phyloP scores from a whole-genome alignment of 164 flowering plant species.

The Houttuynia cordata region DNA sequence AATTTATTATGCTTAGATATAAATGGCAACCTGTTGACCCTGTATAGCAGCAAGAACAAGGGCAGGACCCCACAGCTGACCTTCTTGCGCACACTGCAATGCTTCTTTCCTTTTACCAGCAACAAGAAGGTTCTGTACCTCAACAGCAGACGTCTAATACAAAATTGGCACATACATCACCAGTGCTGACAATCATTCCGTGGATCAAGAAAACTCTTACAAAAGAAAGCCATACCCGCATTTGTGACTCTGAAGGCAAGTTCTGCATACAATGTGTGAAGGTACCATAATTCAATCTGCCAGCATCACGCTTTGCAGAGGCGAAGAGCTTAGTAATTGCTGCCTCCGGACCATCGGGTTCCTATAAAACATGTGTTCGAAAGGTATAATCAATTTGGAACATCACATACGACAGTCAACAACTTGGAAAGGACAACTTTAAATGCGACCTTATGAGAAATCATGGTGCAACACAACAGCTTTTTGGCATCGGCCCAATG shows the following conservation, averaged over 20 bases:
- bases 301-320: constrained; percentile 44
- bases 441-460: background rate
- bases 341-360: constrained; percentile 63
- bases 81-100: constrained; percentile 78
- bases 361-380: constrained; percentile 25
- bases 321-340: constrained; percentile 89
- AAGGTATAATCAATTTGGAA: background rate
- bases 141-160: constrained; percentile 71
- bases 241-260: constrained; percentile 73
- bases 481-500: background rate
- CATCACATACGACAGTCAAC: background rate
- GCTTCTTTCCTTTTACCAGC: constrained; percentile 89
- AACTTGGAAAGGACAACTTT: too few relatives aligned
- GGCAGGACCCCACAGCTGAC: constrained; percentile 96
- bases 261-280: constrained; percentile 52
- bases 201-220: background rate
- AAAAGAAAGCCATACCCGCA: constrained; percentile 32
- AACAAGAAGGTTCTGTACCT: constrained; percentile 88
- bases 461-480: background rate
- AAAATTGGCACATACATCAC: background rate
- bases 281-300: constrained; percentile 38
- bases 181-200: constrained; percentile 3
- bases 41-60: constrained; percentile 84
- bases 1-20: background rate
- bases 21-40: constrained; percentile 59